phyloP scores from a whole-genome alignment of 2,329 filamentous ascomycete species.

The Fusarium sp. region DNA sequence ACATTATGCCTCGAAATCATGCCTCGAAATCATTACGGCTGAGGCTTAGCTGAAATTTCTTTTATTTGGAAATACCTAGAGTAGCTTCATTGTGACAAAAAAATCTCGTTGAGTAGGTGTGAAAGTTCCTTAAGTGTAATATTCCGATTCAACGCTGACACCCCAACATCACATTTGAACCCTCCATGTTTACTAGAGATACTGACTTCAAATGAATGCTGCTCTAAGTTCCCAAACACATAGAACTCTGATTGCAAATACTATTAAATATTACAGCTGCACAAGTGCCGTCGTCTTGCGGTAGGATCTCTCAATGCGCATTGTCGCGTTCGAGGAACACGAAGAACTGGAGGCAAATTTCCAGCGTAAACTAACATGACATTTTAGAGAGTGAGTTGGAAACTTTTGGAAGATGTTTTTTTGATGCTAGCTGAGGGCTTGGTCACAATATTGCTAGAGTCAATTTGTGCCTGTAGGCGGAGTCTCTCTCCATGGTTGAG shows the following conservation, averaged over 20 bases:
- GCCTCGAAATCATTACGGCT: background rate
- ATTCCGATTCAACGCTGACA: too few relatives aligned
- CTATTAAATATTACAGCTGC: background rate
- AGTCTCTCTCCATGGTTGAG: background rate
- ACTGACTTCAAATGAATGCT: too few relatives aligned
- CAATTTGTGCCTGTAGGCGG: background rate
- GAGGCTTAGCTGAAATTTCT: background rate
- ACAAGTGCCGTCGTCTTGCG: background rate
- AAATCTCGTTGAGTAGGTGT: too few relatives aligned
- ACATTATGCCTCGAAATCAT: background rate
- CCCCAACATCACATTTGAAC: too few relatives aligned
- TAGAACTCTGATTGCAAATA: too few relatives aligned
- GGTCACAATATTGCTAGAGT: background rate
- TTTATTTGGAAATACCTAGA: background rate
- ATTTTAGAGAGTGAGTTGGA: conserved; percentile 1
- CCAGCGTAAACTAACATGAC: background rate
- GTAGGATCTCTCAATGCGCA: background rate
- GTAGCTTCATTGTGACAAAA: background rate
- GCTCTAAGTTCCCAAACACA: background rate
- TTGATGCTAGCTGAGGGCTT: background rate
- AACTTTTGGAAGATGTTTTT: too few relatives aligned
- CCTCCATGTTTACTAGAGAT: too few relatives aligned
- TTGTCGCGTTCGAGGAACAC: background rate
- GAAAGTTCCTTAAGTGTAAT: too few relatives aligned
- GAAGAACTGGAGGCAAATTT: conserved; percentile 12